These are phyloP conservation scores for Salix exigua DNA, from an alignment of 345 rosid genomes.

Conservation along the genomic window DNA sequence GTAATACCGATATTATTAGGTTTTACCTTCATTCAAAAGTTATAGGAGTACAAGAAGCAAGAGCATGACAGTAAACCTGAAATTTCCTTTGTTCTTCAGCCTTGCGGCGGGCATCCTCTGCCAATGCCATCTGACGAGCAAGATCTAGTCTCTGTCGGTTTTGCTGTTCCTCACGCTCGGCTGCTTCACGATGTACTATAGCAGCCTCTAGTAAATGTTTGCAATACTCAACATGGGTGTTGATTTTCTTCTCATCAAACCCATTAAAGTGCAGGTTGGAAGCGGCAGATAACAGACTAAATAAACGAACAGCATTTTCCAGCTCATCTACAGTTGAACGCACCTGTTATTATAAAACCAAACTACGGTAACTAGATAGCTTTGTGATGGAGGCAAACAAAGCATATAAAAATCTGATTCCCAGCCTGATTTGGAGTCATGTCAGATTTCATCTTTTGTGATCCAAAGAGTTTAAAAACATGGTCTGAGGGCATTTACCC, in stretches of 20 bases:
- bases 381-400: not conserved
- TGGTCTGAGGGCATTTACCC: too few species aligned
- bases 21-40: not conserved
- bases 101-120: slow-evolving; percentile 97
- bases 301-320: slow-evolving; percentile 88
- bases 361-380: not conserved
- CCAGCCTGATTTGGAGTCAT: not conserved
- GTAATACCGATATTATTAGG: slow-evolving; percentile 5
- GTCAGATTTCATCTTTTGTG: not conserved
- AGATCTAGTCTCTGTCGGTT: slow-evolving; percentile 85
- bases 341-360: slow-evolving; percentile 47
- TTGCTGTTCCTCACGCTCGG: slow-evolving; percentile 90
- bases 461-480: too few species aligned
- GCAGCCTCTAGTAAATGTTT: slow-evolving; percentile 89
- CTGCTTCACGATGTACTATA: slow-evolving; percentile 90
- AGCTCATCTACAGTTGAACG: slow-evolving; percentile 90
- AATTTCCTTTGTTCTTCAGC: slow-evolving; percentile 94
- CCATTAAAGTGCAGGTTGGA: slow-evolving; percentile 91
- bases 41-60: slow-evolving; percentile 6
- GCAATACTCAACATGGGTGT: slow-evolving; percentile 95
- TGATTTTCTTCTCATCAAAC: slow-evolving; percentile 94
- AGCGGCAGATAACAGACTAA: slow-evolving; percentile 83
- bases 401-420: slow-evolving; percentile 3
- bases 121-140: slow-evolving; percentile 91
- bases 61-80: slow-evolving; percentile 47